Percentiles rank a stretch among this genome's conserved stretches.
These are phyloP conservation scores for Neoascochyta sp. DNA, from an alignment of 2,329 filamentous ascomycete genomes.

Conservation along the genomic window DNA sequence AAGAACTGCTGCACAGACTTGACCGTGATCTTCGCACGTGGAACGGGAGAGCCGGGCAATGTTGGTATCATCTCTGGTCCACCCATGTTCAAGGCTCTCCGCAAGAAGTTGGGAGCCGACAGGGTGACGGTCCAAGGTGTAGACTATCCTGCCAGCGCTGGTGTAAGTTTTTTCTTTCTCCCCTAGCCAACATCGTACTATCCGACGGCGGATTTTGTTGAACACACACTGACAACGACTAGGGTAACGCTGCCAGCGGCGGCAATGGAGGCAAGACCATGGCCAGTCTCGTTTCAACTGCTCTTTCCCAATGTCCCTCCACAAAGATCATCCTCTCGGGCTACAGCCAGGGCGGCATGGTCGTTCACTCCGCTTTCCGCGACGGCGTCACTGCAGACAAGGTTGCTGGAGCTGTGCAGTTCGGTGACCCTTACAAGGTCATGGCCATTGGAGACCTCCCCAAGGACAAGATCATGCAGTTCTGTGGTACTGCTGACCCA, in stretches of 20 bases:
- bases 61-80: slow-evolving; percentile 44
- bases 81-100: slow-evolving; percentile 30
- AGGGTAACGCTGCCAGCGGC: slow-evolving; percentile 28
- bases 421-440: slow-evolving; percentile 32
- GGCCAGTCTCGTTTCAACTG: slow-evolving; percentile 21
- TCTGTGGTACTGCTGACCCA: slow-evolving; percentile 24
- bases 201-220: too few relatives aligned
- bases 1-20: slow-evolving; percentile 41
- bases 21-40: slow-evolving; percentile 45
- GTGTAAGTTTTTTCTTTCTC: slow-evolving; percentile 13
- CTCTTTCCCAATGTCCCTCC: slow-evolving; percentile 26
- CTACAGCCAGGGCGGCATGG: slow-evolving; percentile 34
- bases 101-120: slow-evolving; percentile 22
- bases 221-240: slow-evolving; percentile 2
- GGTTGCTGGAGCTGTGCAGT: slow-evolving; percentile 26
- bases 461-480: slow-evolving; percentile 22
- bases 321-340: slow-evolving; percentile 34
- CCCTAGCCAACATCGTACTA: too few relatives aligned
- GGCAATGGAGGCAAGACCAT: slow-evolving; percentile 25
- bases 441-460: slow-evolving; percentile 18
- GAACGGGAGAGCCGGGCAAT: slow-evolving; percentile 43
- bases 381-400: slow-evolving; percentile 20
- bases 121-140: slow-evolving; percentile 33
- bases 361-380: slow-evolving; percentile 30
- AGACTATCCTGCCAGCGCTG: slow-evolving; percentile 27